These are phyloP conservation scores for Chalciporus chontae DNA, from an alignment of 768 basidiomycete genomes.

Conservation along the genomic window DNA sequence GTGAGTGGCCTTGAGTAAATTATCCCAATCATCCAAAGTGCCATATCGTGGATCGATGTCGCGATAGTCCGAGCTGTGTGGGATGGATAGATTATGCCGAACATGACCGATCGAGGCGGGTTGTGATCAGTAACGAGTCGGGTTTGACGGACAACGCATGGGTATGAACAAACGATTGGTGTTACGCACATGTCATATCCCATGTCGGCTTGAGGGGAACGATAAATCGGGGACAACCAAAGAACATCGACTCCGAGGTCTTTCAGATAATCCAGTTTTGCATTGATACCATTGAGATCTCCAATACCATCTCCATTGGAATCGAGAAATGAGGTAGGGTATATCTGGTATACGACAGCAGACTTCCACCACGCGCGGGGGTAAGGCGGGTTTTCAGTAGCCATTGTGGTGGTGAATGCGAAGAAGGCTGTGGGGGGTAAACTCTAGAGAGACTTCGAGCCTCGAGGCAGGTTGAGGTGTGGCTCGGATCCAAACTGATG, in stretches of 20 bases:
- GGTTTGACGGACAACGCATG: background rate
- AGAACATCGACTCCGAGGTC: slow-evolving; percentile 63
- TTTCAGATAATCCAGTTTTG: slow-evolving; percentile 66
- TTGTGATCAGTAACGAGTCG: background rate
- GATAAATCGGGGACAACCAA: slow-evolving; percentile 64
- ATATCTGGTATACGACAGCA: slow-evolving; percentile 63
- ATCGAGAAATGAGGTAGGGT: slow-evolving; percentile 67
- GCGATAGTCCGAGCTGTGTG: slow-evolving; percentile 57
- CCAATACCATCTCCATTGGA: slow-evolving; percentile 70
- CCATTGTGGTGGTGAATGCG: slow-evolving; percentile 8
- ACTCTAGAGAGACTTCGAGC: slow-evolving; percentile 3
- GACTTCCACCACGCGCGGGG: slow-evolving; percentile 54
- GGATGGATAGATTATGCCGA: slow-evolving; percentile 6
- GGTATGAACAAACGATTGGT: background rate
- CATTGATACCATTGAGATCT: slow-evolving; percentile 62
- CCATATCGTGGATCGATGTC: slow-evolving; percentile 65
- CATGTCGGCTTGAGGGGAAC: slow-evolving; percentile 67
- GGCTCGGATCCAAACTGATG: slow-evolving; percentile 1
- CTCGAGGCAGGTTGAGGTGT: slow-evolving; percentile 19
- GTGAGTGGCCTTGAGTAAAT: slow-evolving; percentile 50
- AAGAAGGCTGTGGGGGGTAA: slow-evolving; percentile 16
- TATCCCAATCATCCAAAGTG: slow-evolving; percentile 58
- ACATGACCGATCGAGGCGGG: background rate
- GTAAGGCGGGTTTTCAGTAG: slow-evolving; percentile 15
- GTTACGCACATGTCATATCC: slow-evolving; percentile 63